Percentiles rank a stretch among this genome's conserved stretches.
Conservation (phyloP, 2,329 filamentous ascomycete species). For the Colletotrichum shisoi region DNA sequence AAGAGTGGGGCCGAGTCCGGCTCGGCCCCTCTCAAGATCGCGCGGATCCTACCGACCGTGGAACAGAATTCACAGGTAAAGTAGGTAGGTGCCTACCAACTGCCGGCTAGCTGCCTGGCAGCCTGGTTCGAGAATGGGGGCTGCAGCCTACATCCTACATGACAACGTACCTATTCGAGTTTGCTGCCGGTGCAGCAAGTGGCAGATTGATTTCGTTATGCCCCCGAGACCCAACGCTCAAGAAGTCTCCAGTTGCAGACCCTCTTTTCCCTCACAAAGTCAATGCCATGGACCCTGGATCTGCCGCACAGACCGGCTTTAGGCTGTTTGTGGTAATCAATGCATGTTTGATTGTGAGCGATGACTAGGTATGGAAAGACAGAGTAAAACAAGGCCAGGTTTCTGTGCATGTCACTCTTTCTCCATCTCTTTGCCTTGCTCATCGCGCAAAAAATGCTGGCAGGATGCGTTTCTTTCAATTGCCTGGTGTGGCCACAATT, state of each 20-base stretch:
- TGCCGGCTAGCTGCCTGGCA: too few species aligned
- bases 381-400: background rate
- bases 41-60: constrained; percentile 7
- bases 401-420: background rate
- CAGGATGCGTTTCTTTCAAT: background rate
- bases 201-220: background rate
- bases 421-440: background rate
- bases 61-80: too few species aligned
- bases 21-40: constrained; percentile 27
- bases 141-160: background rate
- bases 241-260: background rate
- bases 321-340: background rate
- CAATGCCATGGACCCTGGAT: constrained; percentile 19
- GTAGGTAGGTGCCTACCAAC: too few species aligned
- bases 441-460: background rate
- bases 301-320: constrained; percentile 5
- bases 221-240: background rate
- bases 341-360: background rate
- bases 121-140: background rate
- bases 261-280: constrained; percentile 4
- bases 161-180: too few species aligned
- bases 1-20: constrained; percentile 19
- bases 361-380: background rate
- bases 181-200: background rate
- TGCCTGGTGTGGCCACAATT: background rate